Evolutionary conservation across 2,329 filamentous ascomycete species (phyloP).

Genomic region (Talaromyces islandicus): DNA sequence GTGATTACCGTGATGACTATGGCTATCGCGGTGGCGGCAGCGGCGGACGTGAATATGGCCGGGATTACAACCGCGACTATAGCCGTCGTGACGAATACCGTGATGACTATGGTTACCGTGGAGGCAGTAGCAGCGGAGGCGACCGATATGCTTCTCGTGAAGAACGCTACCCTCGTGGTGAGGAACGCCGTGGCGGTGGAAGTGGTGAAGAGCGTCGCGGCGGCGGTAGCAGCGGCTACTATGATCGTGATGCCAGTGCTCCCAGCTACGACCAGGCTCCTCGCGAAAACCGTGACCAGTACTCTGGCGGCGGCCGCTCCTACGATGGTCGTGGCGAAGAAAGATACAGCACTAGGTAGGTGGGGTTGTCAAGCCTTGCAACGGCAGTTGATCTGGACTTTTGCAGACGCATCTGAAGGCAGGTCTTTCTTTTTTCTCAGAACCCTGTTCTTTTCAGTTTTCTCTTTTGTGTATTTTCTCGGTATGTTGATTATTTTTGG

Average conservation of each 20-base stretch:
- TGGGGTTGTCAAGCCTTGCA: constrained; percentile 17
- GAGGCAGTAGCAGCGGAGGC: constrained; percentile 42
- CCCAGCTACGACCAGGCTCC: constrained; percentile 39
- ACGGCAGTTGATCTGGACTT: constrained; percentile 6
- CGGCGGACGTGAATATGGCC: constrained; percentile 45
- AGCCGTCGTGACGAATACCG: constrained; percentile 38
- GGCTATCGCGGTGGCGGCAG: constrained; percentile 46
- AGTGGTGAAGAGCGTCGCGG: not conserved
- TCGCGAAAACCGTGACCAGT: constrained; percentile 31
- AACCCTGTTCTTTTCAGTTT: constrained; percentile 15
- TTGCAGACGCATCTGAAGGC: constrained; percentile 13
- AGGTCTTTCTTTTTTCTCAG: constrained; percentile 6
- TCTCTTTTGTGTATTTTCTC: constrained; percentile 24
- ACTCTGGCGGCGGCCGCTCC: constrained; percentile 29
- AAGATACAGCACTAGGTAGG: constrained; percentile 37
- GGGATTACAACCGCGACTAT: constrained; percentile 44
- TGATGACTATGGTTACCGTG: constrained; percentile 43
- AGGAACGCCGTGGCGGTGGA: constrained; percentile 40
- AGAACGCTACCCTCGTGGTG: constrained; percentile 15
- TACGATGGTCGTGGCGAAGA: constrained; percentile 34
- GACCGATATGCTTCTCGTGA: constrained; percentile 21
- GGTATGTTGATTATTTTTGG: constrained; percentile 27
- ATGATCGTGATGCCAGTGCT: constrained; percentile 49
- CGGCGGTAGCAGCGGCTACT: constrained; percentile 37
- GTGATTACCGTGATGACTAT: constrained; percentile 54